These are phyloP conservation scores for Aurifilum marmelostoma DNA, from an alignment of 2,329 filamentous ascomycete species.

Conservation along the genomic window DNA sequence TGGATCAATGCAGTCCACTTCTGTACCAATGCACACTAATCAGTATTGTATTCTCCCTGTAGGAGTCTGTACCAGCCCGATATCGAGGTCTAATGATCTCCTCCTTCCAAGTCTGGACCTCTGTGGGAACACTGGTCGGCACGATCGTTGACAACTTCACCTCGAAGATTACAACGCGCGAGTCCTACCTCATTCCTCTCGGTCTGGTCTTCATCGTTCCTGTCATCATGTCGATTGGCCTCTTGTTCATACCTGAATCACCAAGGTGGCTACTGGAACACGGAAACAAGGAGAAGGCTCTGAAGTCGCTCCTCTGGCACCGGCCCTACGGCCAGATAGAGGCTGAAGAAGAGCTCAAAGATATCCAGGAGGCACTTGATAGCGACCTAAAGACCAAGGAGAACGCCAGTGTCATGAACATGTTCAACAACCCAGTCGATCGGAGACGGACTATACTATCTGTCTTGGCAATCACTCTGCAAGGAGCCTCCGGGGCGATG, in stretches of 20 bases:
- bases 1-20: not conserved
- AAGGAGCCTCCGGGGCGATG: slow-evolving; percentile 57
- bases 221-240: slow-evolving; percentile 39
- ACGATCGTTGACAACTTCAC: slow-evolving; percentile 56
- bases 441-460: slow-evolving; percentile 53
- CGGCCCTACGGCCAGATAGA: slow-evolving; percentile 37
- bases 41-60: not conserved
- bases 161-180: slow-evolving; percentile 40
- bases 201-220: slow-evolving; percentile 46
- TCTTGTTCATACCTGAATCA: slow-evolving; percentile 46
- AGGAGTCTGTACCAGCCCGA: slow-evolving; percentile 42
- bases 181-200: slow-evolving; percentile 46
- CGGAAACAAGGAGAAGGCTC: slow-evolving; percentile 37
- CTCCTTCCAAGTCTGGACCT: slow-evolving; percentile 50
- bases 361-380: slow-evolving; percentile 44
- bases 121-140: slow-evolving; percentile 46
- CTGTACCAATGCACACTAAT: not conserved
- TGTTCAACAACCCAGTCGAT: slow-evolving; percentile 56
- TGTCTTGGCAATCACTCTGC: slow-evolving; percentile 51
- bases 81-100: slow-evolving; percentile 49
- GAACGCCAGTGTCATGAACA: slow-evolving; percentile 46
- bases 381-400: slow-evolving; percentile 39
- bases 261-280: slow-evolving; percentile 46
- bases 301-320: slow-evolving; percentile 40
- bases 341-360: slow-evolving; percentile 41